Base-by-base conservation (phyloP, 306 rosid species). In the Cotoneaster glaucophyllus region DNA sequence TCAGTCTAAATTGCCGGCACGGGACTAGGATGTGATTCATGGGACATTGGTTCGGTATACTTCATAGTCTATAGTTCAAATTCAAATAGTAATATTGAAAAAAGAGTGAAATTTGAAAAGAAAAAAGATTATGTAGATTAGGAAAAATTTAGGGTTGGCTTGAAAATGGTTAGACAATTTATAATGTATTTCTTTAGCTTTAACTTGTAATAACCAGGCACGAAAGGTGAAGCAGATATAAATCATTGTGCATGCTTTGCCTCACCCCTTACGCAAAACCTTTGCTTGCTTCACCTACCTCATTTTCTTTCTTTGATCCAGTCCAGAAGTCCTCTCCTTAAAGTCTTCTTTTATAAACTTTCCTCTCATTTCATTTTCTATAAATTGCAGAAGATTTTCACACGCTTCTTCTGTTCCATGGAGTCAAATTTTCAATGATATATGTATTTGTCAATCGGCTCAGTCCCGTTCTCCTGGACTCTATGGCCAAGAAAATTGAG, bases 251-350 rank as follows among this genome's bases (percentile, higher is more conserved):
- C 26, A 61, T 61, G 26, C 65, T 61, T 26, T 26, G 63, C 63
- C 57, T 25, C 39, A 18, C 21, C 54, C 28, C 58, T 12, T 43
- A 74, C 77, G 69, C 77, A 74, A 74, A 64, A 44, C 69, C 59
- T 58, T 73, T 50, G n/a, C 56, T 56, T 56, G 77, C 77, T 61
- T 59, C 53, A 28, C 44, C 59, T 44, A 44, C 59, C 29, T 43
- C 43, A 57, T 61, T 37, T 74, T 44, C 77, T 28, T 26, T 21
- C 41, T 26, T 48, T 48, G 54, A 48, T 48, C 54, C 54, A 48
- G 54, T 74, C 59, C 77, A 26, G 4, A 14, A 31, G 5, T 74
- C n/a, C 69, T 62, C 69, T 44, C 77, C 77, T 62, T 44, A 62
- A 62, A 62, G 8, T 28, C 57, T 25, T 59, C 76, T 26, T 73